phyloP scores from a whole-genome alignment of 2,329 filamentous ascomycete genomes.

The Colletotrichum incanum region DNA sequence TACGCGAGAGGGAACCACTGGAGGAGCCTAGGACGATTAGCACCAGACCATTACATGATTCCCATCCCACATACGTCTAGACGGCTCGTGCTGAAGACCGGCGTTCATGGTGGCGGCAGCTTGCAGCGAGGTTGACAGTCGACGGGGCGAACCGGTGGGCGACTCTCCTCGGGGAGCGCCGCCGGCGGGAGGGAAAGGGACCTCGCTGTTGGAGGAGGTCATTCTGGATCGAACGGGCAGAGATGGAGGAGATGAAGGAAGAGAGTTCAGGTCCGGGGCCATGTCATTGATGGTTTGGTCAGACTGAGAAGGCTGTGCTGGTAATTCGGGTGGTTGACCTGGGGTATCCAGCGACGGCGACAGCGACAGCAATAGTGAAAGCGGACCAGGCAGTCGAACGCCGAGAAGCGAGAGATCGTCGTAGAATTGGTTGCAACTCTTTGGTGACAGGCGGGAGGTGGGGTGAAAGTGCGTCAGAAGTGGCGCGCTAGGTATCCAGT shows the following conservation, averaged over 20 bases:
- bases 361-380: conserved; percentile 2
- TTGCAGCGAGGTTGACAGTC: conserved; percentile 79
- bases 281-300: conserved; percentile 35
- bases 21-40: conserved; percentile 61
- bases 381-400: neutral
- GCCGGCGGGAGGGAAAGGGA: conserved; percentile 23
- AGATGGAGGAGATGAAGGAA: conserved; percentile 36
- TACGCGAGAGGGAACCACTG: conserved; percentile 65
- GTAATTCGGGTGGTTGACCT: conserved; percentile 12
- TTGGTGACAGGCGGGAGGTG: conserved; percentile 34
- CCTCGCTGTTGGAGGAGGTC: conserved; percentile 43
- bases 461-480: conserved; percentile 41
- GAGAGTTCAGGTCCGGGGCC: conserved; percentile 40
- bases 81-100: conserved; percentile 77
- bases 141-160: conserved; percentile 74
- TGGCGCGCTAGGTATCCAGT: conserved; percentile 22
- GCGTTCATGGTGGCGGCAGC: conserved; percentile 85
- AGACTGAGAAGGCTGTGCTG: neutral
- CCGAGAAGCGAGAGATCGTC: conserved; percentile 31
- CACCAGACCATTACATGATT: neutral
- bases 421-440: conserved; percentile 17
- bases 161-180: conserved; percentile 59
- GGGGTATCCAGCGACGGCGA: conserved; percentile 1
- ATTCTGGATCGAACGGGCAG: conserved; percentile 38
- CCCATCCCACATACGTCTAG: conserved; percentile 63